Percentiles rank a stretch among this genome's conserved stretches.
Conservation (phyloP, 371 early-diverging fungal genomes). For the Mortierella sp. region DNA sequence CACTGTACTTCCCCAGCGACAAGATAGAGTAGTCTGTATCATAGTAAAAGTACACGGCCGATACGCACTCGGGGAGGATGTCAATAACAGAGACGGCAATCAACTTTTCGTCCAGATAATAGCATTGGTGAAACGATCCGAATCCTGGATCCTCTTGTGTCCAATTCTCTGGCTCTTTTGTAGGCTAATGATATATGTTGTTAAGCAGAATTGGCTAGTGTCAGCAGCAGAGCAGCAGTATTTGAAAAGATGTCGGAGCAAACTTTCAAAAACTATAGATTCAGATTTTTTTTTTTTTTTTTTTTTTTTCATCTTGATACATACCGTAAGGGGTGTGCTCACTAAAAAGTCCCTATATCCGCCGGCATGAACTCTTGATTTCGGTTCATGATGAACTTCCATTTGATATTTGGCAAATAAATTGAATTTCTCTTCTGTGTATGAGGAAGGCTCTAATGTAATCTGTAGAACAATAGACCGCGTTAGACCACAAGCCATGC, state of each 20-base stretch:
- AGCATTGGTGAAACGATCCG: slow-evolving; percentile 92
- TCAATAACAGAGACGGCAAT: slow-evolving; percentile 93
- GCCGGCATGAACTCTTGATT: slow-evolving; percentile 60
- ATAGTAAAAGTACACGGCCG: slow-evolving; percentile 95
- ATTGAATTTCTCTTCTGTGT: slow-evolving; percentile 78
- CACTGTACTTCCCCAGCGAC: slow-evolving; percentile 87
- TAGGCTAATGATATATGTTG: no score
- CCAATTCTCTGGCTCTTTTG: slow-evolving; percentile 29
- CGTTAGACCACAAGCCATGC: no score
- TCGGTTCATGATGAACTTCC: slow-evolving; percentile 82
- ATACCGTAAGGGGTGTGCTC: slow-evolving; percentile 77
- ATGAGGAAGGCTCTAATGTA: slow-evolving; percentile 73
- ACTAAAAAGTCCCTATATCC: slow-evolving; percentile 83
- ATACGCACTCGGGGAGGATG: slow-evolving; percentile 88
- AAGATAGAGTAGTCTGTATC: slow-evolving; percentile 83
- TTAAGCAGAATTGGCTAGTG: no score
- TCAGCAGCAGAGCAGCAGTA: neutral
- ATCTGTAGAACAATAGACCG: slow-evolving; percentile 50
- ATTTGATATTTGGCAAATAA: slow-evolving; percentile 87
- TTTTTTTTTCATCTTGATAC: neutral
- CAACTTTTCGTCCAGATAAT: slow-evolving; percentile 80
- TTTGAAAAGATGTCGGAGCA: neutral
- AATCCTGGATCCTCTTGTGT: slow-evolving; percentile 59
- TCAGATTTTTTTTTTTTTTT: neutral
- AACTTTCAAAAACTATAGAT: no score